These are phyloP conservation scores for Fraxinus nigra DNA, from an alignment of 305 asterid genomes.

Conservation along the genomic window DNA sequence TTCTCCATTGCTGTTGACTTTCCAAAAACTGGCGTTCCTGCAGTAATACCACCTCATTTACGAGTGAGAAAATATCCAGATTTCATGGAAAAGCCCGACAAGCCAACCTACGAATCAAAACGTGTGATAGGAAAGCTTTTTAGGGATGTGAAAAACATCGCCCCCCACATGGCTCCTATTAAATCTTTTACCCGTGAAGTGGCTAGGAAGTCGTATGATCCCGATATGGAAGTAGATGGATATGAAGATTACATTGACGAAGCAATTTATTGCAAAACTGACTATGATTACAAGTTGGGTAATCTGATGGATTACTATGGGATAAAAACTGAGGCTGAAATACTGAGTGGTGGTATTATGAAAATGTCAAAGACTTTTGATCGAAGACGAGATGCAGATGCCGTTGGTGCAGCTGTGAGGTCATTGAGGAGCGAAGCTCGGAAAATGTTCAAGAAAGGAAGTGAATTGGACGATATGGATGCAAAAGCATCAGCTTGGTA, in stretches of 20 bases:
- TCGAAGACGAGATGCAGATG: conserved; percentile 69
- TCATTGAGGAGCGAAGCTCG: conserved; percentile 75
- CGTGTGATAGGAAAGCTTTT: conserved; percentile 78
- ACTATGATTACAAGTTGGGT: conserved; percentile 77
- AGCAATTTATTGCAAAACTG: conserved; percentile 58
- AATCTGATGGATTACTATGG: conserved; percentile 86
- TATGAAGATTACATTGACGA: conserved; percentile 56
- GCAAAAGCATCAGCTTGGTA: conserved; percentile 98
- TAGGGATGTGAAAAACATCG: conserved; percentile 57
- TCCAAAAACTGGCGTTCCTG: conserved; percentile 88
- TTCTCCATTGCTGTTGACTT: conserved; percentile 88
- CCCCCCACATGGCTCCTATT: conserved; percentile 37
- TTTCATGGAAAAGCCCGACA: conserved; percentile 92
- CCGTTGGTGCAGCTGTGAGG: conserved; percentile 62
- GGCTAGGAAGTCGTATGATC: conserved; percentile 58
- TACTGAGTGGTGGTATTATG: conserved; percentile 74
- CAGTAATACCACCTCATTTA: conserved; percentile 64
- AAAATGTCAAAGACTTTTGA: conserved; percentile 69
- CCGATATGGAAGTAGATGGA: conserved; percentile 64
- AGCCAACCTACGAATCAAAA: conserved; percentile 45
- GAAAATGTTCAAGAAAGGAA: conserved; percentile 60
- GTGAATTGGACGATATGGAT: conserved; percentile 41
- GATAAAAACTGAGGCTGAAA: conserved; percentile 77
- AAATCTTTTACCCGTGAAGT: conserved; percentile 57
- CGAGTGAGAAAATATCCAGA: conserved; percentile 86